These are phyloP conservation scores for Pterula multifida DNA, from an alignment of 1,284 basidiomycete species.

Conservation along the genomic window DNA sequence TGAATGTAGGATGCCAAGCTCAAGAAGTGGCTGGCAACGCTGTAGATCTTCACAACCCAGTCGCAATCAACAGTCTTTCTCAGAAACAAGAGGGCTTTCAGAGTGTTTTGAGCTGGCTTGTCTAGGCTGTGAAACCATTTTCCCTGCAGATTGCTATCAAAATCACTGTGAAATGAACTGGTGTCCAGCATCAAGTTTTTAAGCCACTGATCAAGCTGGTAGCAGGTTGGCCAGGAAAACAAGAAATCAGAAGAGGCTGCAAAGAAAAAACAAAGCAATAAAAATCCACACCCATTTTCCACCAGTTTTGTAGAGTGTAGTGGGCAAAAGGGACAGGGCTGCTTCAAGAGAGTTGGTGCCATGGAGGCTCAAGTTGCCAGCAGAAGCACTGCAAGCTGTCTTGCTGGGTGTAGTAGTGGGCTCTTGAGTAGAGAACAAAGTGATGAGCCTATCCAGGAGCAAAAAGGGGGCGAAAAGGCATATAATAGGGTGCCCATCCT, in stretches of 20 bases:
- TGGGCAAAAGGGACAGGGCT: background rate
- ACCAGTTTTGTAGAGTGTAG: background rate
- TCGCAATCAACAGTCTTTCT: background rate
- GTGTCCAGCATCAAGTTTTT: background rate
- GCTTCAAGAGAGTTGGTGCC: background rate
- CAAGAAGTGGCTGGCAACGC: background rate
- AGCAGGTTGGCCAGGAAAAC: no score
- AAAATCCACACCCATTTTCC: background rate
- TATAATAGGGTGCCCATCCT: background rate
- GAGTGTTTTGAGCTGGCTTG: background rate
- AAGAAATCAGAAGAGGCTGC: no score
- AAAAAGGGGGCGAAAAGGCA: background rate
- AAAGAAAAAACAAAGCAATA: background rate
- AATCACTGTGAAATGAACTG: background rate
- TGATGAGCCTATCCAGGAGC: background rate
- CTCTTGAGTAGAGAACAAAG: no score
- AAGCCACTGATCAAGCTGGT: background rate
- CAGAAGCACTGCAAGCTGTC: background rate
- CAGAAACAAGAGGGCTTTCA: background rate
- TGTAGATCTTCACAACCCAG: background rate
- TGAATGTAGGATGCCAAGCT: background rate
- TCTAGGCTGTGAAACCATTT: background rate
- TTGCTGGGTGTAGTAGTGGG: background rate
- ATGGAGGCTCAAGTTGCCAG: background rate
- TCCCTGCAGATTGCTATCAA: no score